Base-by-base conservation (phyloP, 2,329 filamentous ascomycete species). In the Coniochaeta sp. region DNA sequence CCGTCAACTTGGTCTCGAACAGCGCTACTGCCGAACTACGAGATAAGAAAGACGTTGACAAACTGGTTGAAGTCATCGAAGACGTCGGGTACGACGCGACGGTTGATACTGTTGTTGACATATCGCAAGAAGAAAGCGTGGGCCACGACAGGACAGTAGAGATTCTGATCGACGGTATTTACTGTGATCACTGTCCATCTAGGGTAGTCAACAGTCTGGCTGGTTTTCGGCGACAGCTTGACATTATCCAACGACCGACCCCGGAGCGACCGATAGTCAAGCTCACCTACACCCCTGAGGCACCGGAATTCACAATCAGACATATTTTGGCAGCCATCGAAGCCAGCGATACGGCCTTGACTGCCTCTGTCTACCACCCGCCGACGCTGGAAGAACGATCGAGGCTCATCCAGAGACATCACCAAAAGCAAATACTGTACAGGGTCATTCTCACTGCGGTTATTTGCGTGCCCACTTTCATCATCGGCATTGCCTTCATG, bases 401-500 rank as follows among this genome's bases (percentile, higher is more conserved):
- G 3, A 85, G 84, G 63, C 77, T 80, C 42, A 90, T 96, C 69
- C 88, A 90, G 62, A 79, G 80, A 22, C 83, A 82, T 61, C 90
- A 96, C 67, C 85, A 88, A 67, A 81, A 77, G 26, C 81, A 87
- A 34, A 82, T 96, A 16, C 73, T 93, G 0, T 77, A 83, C 61
- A 87, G 93, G n/a, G 81, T 91, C 17, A 69, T 89, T 1, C 79
- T 96, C 59, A 88, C 90, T 1, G 72, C 89, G 30, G 67, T 88
- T 28, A 77, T 89, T 6, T 87, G 89, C 22, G 87, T 97, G 52
- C 93, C 93, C 1, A 91, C 90, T 0, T 93, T 97, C 66, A 71
- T 96, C 57, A 86, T 97, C 42, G 93, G 93, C 3, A 90, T 97
- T 58, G 86, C 96, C 1, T 96, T 91, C 75, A 97, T 96, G 93